Base-by-base conservation (phyloP, 768 basidiomycete genomes). In the Lactifluus piperatus region DNA sequence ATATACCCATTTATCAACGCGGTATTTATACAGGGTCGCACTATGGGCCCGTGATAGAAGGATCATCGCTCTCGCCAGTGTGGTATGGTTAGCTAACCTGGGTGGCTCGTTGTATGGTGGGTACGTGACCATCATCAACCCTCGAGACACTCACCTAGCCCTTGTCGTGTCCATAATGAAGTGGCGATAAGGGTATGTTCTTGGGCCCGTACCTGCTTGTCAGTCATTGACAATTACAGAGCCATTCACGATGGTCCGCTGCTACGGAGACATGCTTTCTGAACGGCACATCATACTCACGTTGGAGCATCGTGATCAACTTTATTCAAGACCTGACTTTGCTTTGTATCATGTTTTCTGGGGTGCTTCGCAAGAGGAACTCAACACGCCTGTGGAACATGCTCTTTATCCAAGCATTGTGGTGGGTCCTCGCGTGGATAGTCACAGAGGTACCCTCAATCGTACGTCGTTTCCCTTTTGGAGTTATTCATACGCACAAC, bases 311-410 rank as follows among this genome's bases (percentile, higher is more conserved):
- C 22, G n/a, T 62, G 20, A 32, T 48, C 46, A 62, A 62, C 46
- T 44, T 62, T 14, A 44, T 60, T 9, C 43, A 37, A 30, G 60
- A 62, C 46, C 18, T 62, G 7, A 32, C 51, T 29, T 22, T 62
- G 6, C 60, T 59, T 20, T 62, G 46, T 4, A 53, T 62, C 24
- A 62, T 62, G 60, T 59, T 60, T 34, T 22, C 34, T n/a, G 60
- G 60, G 16, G 60, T 62, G 30, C 46, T 62, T 9, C 36, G 27
- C n/a, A 62, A 62, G 46, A 51, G 34, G 30, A 60, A 59, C 34
- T 39, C 56, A 4, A 62, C 60, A 4, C 43, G 43, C 22, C 39
- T 62, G 10, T 59, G 57, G 61, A 34, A 44, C 18, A 48, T 58
- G 45, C 57, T 62, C 32, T 62, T 53, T 47, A 44, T 58, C 10